phyloP scores from a whole-genome alignment of 129 eudicot genomes.

The Escallonia rubra region DNA sequence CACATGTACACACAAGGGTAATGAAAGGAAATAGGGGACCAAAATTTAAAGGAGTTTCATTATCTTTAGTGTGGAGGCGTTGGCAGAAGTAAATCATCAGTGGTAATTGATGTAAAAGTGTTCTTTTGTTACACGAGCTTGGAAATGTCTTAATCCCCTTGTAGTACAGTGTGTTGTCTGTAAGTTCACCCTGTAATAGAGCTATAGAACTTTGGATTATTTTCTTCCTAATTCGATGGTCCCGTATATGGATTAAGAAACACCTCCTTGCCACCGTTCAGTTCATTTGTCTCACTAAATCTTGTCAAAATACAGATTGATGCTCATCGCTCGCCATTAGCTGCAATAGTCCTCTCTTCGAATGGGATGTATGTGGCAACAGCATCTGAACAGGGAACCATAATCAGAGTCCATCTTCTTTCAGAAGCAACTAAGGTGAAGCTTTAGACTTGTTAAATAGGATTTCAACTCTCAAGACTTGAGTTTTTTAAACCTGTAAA shows the following conservation, averaged over 20 bases:
- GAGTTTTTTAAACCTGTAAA: neutral
- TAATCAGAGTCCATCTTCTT: constrained; percentile 82
- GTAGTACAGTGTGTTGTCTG: no score
- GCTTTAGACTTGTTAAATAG: constrained; percentile 1
- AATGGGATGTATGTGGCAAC: constrained; percentile 91
- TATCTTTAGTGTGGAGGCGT: no score
- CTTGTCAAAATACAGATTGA: constrained; percentile 49
- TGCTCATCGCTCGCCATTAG: constrained; percentile 79
- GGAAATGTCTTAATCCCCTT: no score
- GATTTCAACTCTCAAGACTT: neutral
- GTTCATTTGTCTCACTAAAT: constrained; percentile 6
- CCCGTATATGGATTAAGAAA: neutral
- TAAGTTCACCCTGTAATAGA: no score
- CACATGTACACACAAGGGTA: no score
- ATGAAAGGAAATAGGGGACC: no score
- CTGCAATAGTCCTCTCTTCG: constrained; percentile 77
- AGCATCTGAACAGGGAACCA: constrained; percentile 96
- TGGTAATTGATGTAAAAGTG: no score
- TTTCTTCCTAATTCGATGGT: neutral
- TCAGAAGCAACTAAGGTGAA: constrained; percentile 88
- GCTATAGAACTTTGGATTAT: neutral
- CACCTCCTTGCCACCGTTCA: neutral
- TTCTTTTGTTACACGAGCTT: no score
- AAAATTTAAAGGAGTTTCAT: no score
- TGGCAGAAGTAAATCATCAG: no score